Conservation (phyloP, 202 grass and related monocot species). For the Panicum hallii region DNA sequence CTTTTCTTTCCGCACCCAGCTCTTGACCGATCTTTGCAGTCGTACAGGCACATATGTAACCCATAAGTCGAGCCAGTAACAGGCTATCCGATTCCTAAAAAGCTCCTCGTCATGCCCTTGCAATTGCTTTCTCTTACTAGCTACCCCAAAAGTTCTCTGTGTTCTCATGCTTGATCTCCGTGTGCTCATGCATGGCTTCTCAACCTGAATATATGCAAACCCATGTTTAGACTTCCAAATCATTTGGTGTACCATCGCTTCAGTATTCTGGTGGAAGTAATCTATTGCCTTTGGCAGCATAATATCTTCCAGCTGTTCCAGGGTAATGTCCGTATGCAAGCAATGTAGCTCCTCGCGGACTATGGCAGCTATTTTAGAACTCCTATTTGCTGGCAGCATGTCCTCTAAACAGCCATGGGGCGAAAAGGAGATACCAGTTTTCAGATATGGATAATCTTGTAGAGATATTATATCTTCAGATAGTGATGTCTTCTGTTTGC, state of each 20-base stretch:
- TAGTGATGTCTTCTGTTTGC: neutral
- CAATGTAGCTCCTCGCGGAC: neutral
- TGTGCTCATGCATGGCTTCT: neutral
- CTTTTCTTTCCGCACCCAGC: neutral
- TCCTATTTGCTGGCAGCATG: neutral
- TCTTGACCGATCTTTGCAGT: neutral
- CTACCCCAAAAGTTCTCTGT: neutral
- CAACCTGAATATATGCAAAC: neutral
- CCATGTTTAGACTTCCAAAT: neutral
- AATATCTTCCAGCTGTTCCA: conserved; percentile 24
- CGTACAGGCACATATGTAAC: neutral
- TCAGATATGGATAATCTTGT: no score
- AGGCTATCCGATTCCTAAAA: neutral
- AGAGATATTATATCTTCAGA: neutral
- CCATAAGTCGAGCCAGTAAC: neutral
- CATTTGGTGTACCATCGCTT: neutral
- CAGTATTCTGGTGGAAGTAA: neutral
- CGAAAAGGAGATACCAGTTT: no score
- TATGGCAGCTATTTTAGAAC: neutral
- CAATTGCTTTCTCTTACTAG: neutral
- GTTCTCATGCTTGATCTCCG: neutral
- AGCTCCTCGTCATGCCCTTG: neutral
- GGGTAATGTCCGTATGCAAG: neutral
- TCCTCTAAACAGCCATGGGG: neutral
- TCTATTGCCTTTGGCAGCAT: conserved; percentile 15